phyloP scores from a whole-genome alignment of 2,329 filamentous ascomycete species.

The Neurospora sp. region DNA sequence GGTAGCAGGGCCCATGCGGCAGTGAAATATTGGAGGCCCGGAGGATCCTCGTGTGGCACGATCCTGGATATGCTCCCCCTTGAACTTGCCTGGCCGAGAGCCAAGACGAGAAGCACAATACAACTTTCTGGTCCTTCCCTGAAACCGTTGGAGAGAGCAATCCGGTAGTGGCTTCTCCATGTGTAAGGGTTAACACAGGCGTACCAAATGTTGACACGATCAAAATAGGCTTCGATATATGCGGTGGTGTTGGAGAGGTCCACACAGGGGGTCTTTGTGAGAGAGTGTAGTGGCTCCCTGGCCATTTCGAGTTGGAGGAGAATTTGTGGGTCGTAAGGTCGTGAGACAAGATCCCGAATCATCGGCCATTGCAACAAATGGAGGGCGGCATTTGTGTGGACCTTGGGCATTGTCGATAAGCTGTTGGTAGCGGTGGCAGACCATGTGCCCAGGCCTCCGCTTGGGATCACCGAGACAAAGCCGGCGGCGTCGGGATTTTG shows the following conservation, averaged over 20 bases:
- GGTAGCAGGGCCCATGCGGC: conserved; percentile 72
- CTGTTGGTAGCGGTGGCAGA: conserved; percentile 45
- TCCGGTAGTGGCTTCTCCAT: conserved; percentile 67
- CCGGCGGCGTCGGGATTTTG: conserved; percentile 28
- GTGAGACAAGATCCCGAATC: conserved; percentile 67
- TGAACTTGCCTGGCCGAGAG: conserved; percentile 66
- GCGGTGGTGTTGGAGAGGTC: conserved; percentile 65
- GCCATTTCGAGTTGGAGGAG: conserved; percentile 73
- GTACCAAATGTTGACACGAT: conserved; percentile 76
- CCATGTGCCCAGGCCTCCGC: conserved; percentile 64
- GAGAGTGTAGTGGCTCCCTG: conserved; percentile 60
- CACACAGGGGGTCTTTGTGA: conserved; percentile 55
- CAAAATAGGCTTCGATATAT: conserved; percentile 73
- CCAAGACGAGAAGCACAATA: conserved; percentile 68
- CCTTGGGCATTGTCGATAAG: conserved; percentile 79
- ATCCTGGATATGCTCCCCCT: conserved; percentile 68
- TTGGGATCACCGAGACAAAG: conserved; percentile 47
- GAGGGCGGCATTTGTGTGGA: conserved; percentile 71
- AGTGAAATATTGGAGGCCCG: conserved; percentile 70
- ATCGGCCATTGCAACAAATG: conserved; percentile 73
- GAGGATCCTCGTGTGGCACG: conserved; percentile 58
- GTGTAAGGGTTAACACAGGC: conserved; percentile 76
- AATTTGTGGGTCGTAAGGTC: conserved; percentile 73
- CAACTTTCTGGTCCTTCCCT: conserved; percentile 74
- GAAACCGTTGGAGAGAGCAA: conserved; percentile 65